Evolutionary conservation across 129 eudicot genomes (phyloP).

Genomic region (Helichrysum umbraculigerum): DNA sequence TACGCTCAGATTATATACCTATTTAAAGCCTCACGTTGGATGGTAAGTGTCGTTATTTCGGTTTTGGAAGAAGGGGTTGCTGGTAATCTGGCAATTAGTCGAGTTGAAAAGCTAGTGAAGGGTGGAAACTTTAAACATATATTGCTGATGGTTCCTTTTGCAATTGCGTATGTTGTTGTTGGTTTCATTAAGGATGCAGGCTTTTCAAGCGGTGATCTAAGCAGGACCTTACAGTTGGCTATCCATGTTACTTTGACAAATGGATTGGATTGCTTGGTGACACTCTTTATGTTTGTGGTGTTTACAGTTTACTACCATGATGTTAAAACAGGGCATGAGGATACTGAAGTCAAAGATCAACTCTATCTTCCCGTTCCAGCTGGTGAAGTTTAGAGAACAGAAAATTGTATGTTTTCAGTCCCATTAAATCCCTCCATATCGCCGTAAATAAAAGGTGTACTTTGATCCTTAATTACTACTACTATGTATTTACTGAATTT

Average conservation of each 20-base stretch:
- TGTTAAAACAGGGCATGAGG: constrained; percentile 8
- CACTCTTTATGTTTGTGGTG: constrained; percentile 38
- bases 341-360: constrained; percentile 9
- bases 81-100: constrained; percentile 28
- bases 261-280: constrained; percentile 15
- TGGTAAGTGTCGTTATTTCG: constrained; percentile 32
- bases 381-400: constrained; percentile 3
- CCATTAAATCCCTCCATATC: not conserved
- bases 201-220: not conserved
- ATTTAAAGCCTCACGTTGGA: constrained; percentile 25
- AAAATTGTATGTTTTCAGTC: not conserved
- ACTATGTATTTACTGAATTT: not conserved
- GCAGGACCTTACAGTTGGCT: not conserved
- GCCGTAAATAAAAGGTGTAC: not conserved
- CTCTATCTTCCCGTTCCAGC: constrained; percentile 24
- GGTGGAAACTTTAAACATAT: constrained; percentile 21
- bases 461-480: not conserved
- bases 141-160: constrained; percentile 21
- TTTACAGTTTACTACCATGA: constrained; percentile 38
- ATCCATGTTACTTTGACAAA: constrained; percentile 5
- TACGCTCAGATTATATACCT: not conserved
- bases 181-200: not conserved
- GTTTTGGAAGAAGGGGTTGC: constrained; percentile 31
- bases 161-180: constrained; percentile 9
- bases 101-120: constrained; percentile 25